phyloP scores from a whole-genome alignment of 2,329 filamentous ascomycete species.

The Cladosporium halotolerans region DNA sequence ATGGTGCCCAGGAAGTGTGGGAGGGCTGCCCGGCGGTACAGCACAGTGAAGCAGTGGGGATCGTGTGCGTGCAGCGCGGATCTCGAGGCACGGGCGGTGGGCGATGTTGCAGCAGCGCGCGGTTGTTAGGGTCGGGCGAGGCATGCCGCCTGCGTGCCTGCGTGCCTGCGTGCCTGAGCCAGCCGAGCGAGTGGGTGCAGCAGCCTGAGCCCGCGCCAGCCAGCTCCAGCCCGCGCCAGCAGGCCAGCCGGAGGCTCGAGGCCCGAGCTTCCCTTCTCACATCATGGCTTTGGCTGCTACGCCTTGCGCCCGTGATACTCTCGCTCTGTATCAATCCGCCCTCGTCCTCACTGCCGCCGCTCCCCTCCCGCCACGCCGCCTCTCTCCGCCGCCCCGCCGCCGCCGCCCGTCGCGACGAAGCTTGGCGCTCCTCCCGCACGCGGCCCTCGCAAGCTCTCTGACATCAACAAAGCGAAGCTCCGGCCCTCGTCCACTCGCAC shows the following conservation, averaged over 20 bases:
- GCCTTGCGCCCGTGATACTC: constrained; percentile 5
- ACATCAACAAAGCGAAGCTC: constrained; percentile 10
- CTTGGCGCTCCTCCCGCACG: neutral
- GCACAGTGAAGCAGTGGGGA: neutral
- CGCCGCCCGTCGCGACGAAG: neutral
- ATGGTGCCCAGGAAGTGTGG: neutral
- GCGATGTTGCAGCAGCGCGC: no score
- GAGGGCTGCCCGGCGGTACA: neutral
- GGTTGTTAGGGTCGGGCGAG: neutral
- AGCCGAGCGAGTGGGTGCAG: neutral
- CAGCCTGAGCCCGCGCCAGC: neutral
- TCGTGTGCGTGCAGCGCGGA: neutral
- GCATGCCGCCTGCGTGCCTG: neutral
- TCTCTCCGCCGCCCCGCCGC: neutral
- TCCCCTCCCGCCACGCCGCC: neutral
- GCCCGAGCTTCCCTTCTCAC: neutral
- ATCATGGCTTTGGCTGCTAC: neutral
- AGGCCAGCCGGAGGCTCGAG: neutral
- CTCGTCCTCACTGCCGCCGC: neutral
- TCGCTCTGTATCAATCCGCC: neutral
- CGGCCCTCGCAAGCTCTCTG: constrained; percentile 5
- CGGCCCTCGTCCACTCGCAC: neutral
- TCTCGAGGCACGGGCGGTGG: no score
- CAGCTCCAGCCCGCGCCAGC: neutral
- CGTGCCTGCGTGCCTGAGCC: neutral